Base-by-base conservation (phyloP, 805 yeast genomes). In the Wickerhamomyces bisporus region DNA sequence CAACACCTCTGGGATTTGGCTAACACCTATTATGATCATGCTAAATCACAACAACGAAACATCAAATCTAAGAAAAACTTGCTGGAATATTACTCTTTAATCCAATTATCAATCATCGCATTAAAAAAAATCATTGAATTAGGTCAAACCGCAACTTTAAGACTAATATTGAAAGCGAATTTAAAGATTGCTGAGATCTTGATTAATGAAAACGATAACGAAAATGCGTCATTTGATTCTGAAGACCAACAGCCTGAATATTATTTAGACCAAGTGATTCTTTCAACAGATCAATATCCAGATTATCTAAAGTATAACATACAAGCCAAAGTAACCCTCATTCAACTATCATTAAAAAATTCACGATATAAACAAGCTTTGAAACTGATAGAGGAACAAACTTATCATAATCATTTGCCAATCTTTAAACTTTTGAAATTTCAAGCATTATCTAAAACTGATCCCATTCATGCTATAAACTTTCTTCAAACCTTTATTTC, bases 1-100 rank as follows among this genome's bases (percentile, higher is more conserved):
- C 45, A 47, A 17, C 40, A 47, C 3, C 39, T 41, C 2, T 39
- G 31, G 28, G 41, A 39, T 12, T 40, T 47, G 7, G 38, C 43
- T 1, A 32, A 24, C 19, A 27, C 27, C n/a, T 47, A 40, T 32
- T 43, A 42, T 31, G 15, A 27, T 4, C 47, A 42, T 25, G 47
- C 51, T 8, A 14, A 21, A 2, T 9, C 30, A 2, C 29, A 34
- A 16, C 30, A 43, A 10, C 27, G 26, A 10, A 38, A 30, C 11
- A 45, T 60, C 6, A 20, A 34, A 8, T 39, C 49, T 18, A 54
- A 53, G 19, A 30, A 32, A 5, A 50, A 58, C 16, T 31, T 62
- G 32, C 33, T 38, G n/a, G 62, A 62, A 43, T 63, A 62, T 37
- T 60, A 49, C 40, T 48, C 61, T 4, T 38, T 66, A 35, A 49